These are phyloP conservation scores for Salix koriyanagi DNA, from an alignment of 345 rosid genomes.

Conservation along the genomic window DNA sequence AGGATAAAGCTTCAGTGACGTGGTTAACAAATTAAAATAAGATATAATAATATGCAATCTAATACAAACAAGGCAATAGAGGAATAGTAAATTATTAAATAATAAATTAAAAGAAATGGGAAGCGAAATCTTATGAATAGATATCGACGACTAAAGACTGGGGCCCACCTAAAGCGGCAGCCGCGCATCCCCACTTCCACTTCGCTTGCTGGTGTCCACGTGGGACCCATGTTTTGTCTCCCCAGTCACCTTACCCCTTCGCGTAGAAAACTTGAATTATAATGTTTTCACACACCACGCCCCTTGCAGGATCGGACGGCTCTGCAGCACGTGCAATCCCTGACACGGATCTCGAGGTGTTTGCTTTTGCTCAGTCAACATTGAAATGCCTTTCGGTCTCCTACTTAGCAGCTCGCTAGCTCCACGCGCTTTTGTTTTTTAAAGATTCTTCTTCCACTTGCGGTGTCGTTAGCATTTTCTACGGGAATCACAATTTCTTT, in stretches of 20 bases:
- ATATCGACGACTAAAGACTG: conserved; percentile 14
- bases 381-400: conserved; percentile 26
- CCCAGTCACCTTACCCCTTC: not conserved
- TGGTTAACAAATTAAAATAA: not conserved
- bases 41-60: not conserved
- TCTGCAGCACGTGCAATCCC: conserved; percentile 28
- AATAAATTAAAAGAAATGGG: not conserved
- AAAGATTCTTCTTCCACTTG: too few species aligned
- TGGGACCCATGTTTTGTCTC: conserved; percentile 37
- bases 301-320: conserved; percentile 10
- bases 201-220: conserved; percentile 24
- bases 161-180: conserved; percentile 50
- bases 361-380: conserved; percentile 23
- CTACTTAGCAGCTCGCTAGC: not conserved
- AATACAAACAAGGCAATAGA: not conserved
- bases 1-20: not conserved
- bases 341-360: conserved; percentile 25
- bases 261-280: not conserved
- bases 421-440: conserved; percentile 9
- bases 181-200: conserved; percentile 43
- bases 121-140: conserved; percentile 2
- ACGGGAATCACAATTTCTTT: too few species aligned
- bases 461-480: too few species aligned
- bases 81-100: not conserved
- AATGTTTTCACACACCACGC: not conserved